Evolutionary conservation across 2,329 filamentous ascomycete genomes (phyloP).

Genomic region (Annulohypoxylon truncatum): DNA sequence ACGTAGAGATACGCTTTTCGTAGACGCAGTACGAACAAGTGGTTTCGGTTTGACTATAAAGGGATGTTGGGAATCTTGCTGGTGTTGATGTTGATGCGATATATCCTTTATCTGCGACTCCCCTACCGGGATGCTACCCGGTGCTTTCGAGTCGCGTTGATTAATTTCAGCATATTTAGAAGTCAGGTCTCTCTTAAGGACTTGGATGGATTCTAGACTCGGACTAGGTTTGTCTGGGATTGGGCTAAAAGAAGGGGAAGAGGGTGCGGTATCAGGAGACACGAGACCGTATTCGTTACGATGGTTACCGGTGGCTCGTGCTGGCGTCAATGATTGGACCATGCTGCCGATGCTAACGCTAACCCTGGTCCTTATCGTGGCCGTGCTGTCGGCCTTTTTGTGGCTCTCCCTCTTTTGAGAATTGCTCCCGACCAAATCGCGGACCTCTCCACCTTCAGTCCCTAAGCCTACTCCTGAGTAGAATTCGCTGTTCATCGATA

Average conservation of each 20-base stretch:
- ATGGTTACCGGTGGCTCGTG: slow-evolving; percentile 45
- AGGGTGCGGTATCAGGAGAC: slow-evolving; percentile 44
- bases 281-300: slow-evolving; percentile 50
- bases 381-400: slow-evolving; percentile 34
- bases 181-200: slow-evolving; percentile 30
- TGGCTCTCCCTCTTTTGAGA: slow-evolving; percentile 22
- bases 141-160: slow-evolving; percentile 28
- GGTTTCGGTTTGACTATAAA: slow-evolving; percentile 53
- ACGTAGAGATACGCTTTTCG: slow-evolving; percentile 58
- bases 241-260: slow-evolving; percentile 40
- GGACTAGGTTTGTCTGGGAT: slow-evolving; percentile 22
- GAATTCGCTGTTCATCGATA: slow-evolving; percentile 50
- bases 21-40: slow-evolving; percentile 61
- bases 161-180: slow-evolving; percentile 19
- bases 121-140: slow-evolving; percentile 20
- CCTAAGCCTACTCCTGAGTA: slow-evolving; percentile 21
- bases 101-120: slow-evolving; percentile 29
- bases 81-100: slow-evolving; percentile 23
- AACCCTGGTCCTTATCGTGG: slow-evolving; percentile 36
- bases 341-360: slow-evolving; percentile 43
- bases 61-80: slow-evolving; percentile 34
- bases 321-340: slow-evolving; percentile 51
- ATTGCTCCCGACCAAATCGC: slow-evolving; percentile 8
- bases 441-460: slow-evolving; percentile 1
- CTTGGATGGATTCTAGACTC: slow-evolving; percentile 27